phyloP scores from a whole-genome alignment of 1,284 basidiomycete genomes.

The Agaricales sp. region DNA sequence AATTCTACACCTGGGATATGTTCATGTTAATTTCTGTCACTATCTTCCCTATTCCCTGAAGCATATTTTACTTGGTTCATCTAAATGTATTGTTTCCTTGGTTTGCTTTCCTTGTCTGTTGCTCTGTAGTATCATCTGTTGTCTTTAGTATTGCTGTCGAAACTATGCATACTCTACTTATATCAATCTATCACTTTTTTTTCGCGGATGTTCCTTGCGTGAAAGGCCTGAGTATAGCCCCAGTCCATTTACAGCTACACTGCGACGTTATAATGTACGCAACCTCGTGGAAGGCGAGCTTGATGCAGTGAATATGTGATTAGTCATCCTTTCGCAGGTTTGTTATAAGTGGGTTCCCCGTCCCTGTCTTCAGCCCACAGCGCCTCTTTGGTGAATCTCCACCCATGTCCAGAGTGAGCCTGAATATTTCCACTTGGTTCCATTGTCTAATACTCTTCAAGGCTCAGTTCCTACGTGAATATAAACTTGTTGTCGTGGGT shows the following conservation, averaged over 20 bases:
- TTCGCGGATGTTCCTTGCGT: no score
- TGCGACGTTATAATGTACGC: no score
- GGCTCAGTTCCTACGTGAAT: neutral
- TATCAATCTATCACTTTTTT: no score
- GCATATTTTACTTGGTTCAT: neutral
- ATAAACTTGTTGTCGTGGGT: conserved; percentile 6
- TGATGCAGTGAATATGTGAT: no score
- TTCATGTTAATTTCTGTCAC: conserved; percentile 20
- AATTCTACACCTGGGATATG: conserved; percentile 71
- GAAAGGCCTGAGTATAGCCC: no score
- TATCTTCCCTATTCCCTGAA: neutral
- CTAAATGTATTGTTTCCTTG: neutral
- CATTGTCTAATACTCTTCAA: neutral
- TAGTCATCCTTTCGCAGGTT: no score
- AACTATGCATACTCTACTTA: no score
- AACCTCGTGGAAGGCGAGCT: no score
- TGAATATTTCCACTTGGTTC: neutral
- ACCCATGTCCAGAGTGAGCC: neutral
- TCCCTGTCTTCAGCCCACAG: no score
- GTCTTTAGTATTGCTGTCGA: neutral
- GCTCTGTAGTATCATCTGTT: neutral
- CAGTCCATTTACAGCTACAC: no score
- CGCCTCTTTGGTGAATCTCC: no score
- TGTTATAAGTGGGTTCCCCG: no score
- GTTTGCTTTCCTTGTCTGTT: neutral